phyloP scores from a whole-genome alignment of 164 flowering plant species.

The Annona cherimola region DNA sequence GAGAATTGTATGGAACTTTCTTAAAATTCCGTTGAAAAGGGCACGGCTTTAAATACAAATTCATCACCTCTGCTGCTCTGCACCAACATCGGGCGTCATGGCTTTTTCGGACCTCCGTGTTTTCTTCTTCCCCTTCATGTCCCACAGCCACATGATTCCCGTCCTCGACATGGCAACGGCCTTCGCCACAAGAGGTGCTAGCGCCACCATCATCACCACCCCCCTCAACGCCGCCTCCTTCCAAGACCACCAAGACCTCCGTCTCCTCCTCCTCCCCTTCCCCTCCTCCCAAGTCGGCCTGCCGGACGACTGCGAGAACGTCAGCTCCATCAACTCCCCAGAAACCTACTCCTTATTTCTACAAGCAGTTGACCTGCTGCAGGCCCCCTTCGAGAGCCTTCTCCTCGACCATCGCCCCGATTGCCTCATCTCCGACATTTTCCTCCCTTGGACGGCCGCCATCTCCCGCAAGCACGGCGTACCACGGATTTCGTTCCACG shows the following conservation, averaged over 20 bases:
- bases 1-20: too few relatives aligned
- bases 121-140: slow-evolving; percentile 24
- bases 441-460: slow-evolving; percentile 28
- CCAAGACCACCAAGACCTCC: slow-evolving; percentile 15
- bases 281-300: slow-evolving; percentile 5
- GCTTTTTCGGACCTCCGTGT: slow-evolving; percentile 10
- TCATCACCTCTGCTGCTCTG: too few relatives aligned
- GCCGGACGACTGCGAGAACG: slow-evolving; percentile 7
- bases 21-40: too few relatives aligned
- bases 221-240: slow-evolving; percentile 36
- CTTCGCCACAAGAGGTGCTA: slow-evolving; percentile 30
- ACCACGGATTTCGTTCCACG: slow-evolving; percentile 29
- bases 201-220: slow-evolving; percentile 45
- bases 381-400: slow-evolving; percentile 23
- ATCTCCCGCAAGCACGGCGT: slow-evolving; percentile 20
- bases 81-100: too few relatives aligned
- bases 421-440: slow-evolving; percentile 32
- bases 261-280: slow-evolving; percentile 17
- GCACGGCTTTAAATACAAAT: too few relatives aligned
- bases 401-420: slow-evolving; percentile 22
- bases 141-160: slow-evolving; percentile 30
- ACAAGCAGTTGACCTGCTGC: slow-evolving; percentile 19
- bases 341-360: slow-evolving; percentile 16
- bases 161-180: slow-evolving; percentile 54
- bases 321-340: neutral